These are phyloP conservation scores for Sclerotiophoma versabilis DNA, from an alignment of 2,329 filamentous ascomycete species.

Conservation along the genomic window DNA sequence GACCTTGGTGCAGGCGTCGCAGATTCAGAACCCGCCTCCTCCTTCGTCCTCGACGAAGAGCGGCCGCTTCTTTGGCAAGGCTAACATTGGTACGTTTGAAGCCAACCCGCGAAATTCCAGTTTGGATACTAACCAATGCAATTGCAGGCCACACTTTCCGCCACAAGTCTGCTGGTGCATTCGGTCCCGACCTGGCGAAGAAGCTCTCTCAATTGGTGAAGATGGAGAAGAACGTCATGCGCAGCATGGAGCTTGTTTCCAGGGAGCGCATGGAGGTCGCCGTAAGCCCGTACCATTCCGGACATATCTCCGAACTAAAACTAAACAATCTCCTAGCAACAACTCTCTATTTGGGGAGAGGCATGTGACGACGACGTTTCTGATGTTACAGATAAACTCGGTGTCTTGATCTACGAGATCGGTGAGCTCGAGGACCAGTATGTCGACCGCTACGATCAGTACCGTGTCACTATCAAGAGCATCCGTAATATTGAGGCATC, in stretches of 20 bases:
- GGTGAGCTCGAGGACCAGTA: conserved; percentile 98
- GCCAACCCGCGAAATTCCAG: conserved; percentile 1
- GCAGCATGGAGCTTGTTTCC: conserved; percentile 92
- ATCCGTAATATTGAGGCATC: conserved; percentile 99
- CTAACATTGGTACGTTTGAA: conserved; percentile 74
- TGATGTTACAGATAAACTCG: conserved; percentile 98
- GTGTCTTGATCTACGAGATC: conserved; percentile 97
- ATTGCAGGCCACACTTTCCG: conserved; percentile 72
- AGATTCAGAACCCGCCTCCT: conserved; percentile 89
- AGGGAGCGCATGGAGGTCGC: conserved; percentile 98
- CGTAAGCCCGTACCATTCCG: conserved; percentile 64
- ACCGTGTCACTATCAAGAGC: conserved; percentile 98
- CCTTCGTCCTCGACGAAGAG: conserved; percentile 91
- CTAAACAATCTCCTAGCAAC: conserved; percentile 70
- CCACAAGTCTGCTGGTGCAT: conserved; percentile 76
- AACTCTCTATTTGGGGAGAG: conserved; percentile 98
- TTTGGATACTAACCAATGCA: neutral
- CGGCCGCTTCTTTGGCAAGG: conserved; percentile 85
- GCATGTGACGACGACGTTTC: conserved; percentile 96
- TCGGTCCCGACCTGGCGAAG: conserved; percentile 89
- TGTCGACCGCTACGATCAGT: conserved; percentile 98
- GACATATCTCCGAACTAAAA: conserved; percentile 9
- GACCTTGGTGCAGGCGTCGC: conserved; percentile 65
- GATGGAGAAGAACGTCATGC: conserved; percentile 99
- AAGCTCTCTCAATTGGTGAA: conserved; percentile 98